Percentiles rank a stretch among this genome's conserved stretches.
These are phyloP conservation scores for Neurospora sp. DNA, from an alignment of 495 filamentous ascomycete genomes.

Conservation along the genomic window DNA sequence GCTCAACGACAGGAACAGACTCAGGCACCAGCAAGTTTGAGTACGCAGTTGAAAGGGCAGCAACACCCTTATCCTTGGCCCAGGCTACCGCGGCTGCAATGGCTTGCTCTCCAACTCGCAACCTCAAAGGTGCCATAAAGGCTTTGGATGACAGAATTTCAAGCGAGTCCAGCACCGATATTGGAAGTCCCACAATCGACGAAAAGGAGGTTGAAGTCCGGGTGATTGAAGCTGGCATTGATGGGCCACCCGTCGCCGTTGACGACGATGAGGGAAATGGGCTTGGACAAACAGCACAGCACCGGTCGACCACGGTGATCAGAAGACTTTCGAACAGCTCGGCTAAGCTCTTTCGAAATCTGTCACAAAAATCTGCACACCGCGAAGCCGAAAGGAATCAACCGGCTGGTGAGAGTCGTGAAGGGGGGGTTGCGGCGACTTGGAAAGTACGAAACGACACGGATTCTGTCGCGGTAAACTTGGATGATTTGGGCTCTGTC, in stretches of 20 bases:
- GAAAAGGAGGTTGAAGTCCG: not conserved
- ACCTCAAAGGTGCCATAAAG: not conserved
- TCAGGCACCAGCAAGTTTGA: conserved; percentile 19
- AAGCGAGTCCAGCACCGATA: not conserved
- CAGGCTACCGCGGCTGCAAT: conserved; percentile 21
- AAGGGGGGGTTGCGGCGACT: conserved; percentile 35
- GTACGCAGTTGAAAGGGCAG: conserved; percentile 10
- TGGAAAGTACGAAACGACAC: conserved; percentile 21
- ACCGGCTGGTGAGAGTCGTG: conserved; percentile 20
- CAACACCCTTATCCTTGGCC: conserved; percentile 11
- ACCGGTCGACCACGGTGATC: conserved; percentile 10
- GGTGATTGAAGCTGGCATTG: conserved; percentile 27
- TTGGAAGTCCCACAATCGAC: not conserved
- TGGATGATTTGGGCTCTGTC: conserved; percentile 40
- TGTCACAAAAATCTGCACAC: conserved; percentile 33
- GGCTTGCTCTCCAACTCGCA: not conserved
- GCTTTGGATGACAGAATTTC: not conserved
- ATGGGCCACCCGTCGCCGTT: conserved; percentile 41
- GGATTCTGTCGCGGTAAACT: conserved; percentile 42
- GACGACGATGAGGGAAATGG: conserved; percentile 19
- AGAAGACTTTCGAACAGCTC: conserved; percentile 40
- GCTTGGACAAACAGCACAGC: not conserved
- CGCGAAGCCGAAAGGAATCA: conserved; percentile 7
- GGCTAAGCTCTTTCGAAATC: conserved; percentile 28
- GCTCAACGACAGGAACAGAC: conserved; percentile 12